Conservation (phyloP, 352 stramenopile species). For the Phytophthora pinifolia region DNA sequence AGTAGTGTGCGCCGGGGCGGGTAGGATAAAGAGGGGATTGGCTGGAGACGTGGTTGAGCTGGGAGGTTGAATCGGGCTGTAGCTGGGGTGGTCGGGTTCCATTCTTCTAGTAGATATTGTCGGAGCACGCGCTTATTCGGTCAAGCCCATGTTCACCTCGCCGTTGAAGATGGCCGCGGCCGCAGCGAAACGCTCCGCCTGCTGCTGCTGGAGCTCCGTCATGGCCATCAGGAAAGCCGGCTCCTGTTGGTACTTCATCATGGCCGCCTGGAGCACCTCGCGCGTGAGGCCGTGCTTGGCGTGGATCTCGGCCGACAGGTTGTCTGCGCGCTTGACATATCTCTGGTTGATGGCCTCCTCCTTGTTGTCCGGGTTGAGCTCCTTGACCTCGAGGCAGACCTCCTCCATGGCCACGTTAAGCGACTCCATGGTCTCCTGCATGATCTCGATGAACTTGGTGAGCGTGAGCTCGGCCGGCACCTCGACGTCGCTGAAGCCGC, state of each 20-base stretch:
- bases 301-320: constrained; percentile 84
- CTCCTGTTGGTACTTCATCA: constrained; percentile 92
- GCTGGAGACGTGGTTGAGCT: constrained; percentile 23
- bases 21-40: constrained; percentile 22
- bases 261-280: constrained; percentile 86
- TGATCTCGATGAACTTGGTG: constrained; percentile 88
- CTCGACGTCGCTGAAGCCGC: constrained; percentile 79
- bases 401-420: constrained; percentile 90
- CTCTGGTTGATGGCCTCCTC: constrained; percentile 89
- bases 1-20: constrained; percentile 8
- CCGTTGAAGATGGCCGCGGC: constrained; percentile 86
- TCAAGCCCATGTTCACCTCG: constrained; percentile 89
- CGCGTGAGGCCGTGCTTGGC: constrained; percentile 86
- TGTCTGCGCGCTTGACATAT: constrained; percentile 89
- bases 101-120: constrained; percentile 51
- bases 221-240: constrained; percentile 85
- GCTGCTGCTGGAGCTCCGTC: constrained; percentile 86
- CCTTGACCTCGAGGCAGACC: constrained; percentile 87
- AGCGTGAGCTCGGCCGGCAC: constrained; percentile 82
- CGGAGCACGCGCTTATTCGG: constrained; percentile 45
- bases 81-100: constrained; percentile 23
- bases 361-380: constrained; percentile 88
- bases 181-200: constrained; percentile 81
- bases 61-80: constrained; percentile 20
- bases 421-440: constrained; percentile 91